Conservation (phyloP, 2,329 filamentous ascomycete genomes). For the Ophioceras dolichostomum region DNA sequence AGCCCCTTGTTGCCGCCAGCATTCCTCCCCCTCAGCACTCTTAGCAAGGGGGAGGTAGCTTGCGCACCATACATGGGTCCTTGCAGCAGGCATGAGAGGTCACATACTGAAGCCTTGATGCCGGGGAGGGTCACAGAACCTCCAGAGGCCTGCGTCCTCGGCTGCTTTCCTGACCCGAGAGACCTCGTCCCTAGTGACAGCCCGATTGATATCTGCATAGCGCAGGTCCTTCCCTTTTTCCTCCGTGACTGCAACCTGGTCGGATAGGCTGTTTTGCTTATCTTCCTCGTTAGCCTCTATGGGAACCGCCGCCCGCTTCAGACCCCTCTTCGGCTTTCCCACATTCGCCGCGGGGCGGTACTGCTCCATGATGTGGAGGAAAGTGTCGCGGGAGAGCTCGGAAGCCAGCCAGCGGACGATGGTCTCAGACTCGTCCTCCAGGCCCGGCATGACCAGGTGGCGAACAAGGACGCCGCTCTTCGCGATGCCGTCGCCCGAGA, state of each 20-base stretch:
- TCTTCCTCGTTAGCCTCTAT: too few species aligned
- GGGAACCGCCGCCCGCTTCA: too few species aligned
- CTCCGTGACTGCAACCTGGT: too few species aligned
- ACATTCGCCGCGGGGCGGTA: conserved; percentile 74
- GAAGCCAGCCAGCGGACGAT: conserved; percentile 69
- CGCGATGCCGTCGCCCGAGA: conserved; percentile 69
- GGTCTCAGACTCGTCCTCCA: conserved; percentile 56
- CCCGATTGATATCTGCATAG: conserved; percentile 70
- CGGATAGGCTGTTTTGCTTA: too few species aligned
- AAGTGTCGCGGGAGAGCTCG: conserved; percentile 61
- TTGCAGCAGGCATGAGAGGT: too few species aligned
- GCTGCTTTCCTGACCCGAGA: conserved; percentile 55
- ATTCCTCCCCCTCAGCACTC: too few species aligned
- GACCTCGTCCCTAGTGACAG: conserved; percentile 52
- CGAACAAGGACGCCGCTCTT: conserved; percentile 64
- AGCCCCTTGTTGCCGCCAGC: too few species aligned
- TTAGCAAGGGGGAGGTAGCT: too few species aligned
- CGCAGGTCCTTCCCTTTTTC: conserved; percentile 35
- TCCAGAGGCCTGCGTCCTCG: conserved; percentile 60
- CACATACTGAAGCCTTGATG: conserved; percentile 39
- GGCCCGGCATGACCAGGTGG: conserved; percentile 77
- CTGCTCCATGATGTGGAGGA: conserved; percentile 84
- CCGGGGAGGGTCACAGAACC: conserved; percentile 55
- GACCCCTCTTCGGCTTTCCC: conserved; percentile 45
- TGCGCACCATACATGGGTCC: too few species aligned